These are phyloP conservation scores for Aspergillus sp. DNA, from an alignment of 2,329 filamentous ascomycete species.

Conservation along the genomic window DNA sequence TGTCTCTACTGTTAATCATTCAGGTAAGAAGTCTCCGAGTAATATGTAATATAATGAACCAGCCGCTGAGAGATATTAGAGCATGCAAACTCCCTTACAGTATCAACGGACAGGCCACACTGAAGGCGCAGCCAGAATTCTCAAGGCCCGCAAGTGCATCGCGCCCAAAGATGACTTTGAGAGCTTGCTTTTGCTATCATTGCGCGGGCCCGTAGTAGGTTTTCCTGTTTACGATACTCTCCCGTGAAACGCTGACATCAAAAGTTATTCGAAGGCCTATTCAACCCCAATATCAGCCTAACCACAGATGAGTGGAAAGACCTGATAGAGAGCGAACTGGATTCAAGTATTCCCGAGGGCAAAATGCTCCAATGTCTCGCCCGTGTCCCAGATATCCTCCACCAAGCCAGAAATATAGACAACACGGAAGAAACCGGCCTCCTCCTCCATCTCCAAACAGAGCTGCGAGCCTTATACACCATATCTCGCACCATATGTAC, in stretches of 20 bases:
- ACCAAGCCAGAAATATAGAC: constrained; percentile 18
- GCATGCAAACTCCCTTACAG: background rate
- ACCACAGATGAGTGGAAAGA: constrained; percentile 32
- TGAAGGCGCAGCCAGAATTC: constrained; percentile 37
- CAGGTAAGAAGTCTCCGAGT: constrained; percentile 12
- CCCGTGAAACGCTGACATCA: no score
- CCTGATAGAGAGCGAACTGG: constrained; percentile 32
- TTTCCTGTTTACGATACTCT: no score
- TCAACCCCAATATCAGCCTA: constrained; percentile 34
- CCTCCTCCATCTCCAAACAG: constrained; percentile 14
- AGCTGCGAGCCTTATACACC: constrained; percentile 24
- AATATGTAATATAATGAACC: background rate
- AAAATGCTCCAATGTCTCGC: constrained; percentile 32
- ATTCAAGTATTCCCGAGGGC: constrained; percentile 27
- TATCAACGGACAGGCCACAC: constrained; percentile 27
- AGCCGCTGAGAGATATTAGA: background rate
- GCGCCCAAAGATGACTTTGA: constrained; percentile 35
- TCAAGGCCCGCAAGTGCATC: constrained; percentile 32
- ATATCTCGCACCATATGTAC: constrained; percentile 18
- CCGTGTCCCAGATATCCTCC: constrained; percentile 30
- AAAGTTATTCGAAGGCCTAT: constrained; percentile 37
- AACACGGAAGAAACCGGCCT: constrained; percentile 10
- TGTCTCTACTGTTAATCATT: constrained; percentile 36
- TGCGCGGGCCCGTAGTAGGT: constrained; percentile 36
- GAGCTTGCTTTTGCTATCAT: constrained; percentile 31